Conservation (phyloP, 345 rosid species). For the Dovyalis caffra region DNA sequence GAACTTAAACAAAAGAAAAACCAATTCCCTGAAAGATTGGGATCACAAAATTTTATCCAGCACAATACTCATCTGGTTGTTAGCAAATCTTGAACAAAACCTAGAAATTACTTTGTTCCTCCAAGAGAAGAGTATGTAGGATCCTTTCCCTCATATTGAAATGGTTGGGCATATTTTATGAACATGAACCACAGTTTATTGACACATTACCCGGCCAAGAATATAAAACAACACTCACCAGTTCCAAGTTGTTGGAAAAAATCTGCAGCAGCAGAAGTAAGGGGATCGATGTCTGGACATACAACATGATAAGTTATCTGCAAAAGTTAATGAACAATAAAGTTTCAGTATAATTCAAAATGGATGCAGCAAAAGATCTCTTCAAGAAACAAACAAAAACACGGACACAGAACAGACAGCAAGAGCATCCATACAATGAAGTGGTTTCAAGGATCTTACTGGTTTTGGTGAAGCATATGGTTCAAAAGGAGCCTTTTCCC, state of each 20-base stretch:
- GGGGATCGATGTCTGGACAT: slow-evolving; percentile 97
- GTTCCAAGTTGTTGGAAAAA: slow-evolving; percentile 96
- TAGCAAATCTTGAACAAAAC: background rate
- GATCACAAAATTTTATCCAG: background rate
- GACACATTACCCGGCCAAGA: background rate
- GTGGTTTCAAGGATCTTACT: slow-evolving; percentile 43
- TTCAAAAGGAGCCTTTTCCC: slow-evolving; percentile 99
- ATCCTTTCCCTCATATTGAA: background rate
- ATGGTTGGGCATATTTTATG: background rate
- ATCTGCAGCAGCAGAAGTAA: slow-evolving; percentile 87
- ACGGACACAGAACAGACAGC: background rate
- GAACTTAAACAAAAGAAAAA: slow-evolving; percentile 1
- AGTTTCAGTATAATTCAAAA: slow-evolving; percentile 10
- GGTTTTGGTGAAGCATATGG: slow-evolving; percentile 86
- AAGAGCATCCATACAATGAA: background rate
- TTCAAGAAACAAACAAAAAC: slow-evolving; percentile 1
- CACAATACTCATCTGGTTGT: background rate
- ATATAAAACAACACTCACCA: slow-evolving; percentile 47
- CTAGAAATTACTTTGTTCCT: background rate
- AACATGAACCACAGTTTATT: background rate
- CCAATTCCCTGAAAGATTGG: background rate
- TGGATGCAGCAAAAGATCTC: slow-evolving; percentile 7
- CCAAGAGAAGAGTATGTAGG: background rate
- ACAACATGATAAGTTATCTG: slow-evolving; percentile 81
- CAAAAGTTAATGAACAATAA: slow-evolving; percentile 30